Conservation (phyloP, 352 stramenopile genomes). For the Pythium aquatile region DNA sequence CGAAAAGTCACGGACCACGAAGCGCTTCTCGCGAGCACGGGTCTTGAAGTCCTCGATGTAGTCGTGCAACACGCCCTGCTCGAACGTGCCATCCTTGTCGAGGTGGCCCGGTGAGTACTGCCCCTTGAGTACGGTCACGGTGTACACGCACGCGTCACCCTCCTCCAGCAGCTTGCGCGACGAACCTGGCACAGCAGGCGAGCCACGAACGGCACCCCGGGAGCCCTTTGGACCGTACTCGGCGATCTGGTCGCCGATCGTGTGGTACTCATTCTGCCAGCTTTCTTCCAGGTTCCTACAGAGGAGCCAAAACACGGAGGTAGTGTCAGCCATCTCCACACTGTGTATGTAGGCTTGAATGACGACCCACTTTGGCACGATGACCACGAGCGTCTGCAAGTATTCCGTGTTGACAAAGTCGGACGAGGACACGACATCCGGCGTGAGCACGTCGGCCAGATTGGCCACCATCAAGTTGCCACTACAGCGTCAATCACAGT, state of each 20-base stretch:
- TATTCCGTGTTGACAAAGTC: slow-evolving; percentile 97
- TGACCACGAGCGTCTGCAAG: slow-evolving; percentile 95
- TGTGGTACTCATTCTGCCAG: slow-evolving; percentile 88
- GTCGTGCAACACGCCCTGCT: slow-evolving; percentile 90
- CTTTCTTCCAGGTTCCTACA: slow-evolving; percentile 81
- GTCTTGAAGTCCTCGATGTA: slow-evolving; percentile 95
- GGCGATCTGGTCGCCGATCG: slow-evolving; percentile 87
- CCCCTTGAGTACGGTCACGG: slow-evolving; percentile 94
- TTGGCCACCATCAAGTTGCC: slow-evolving; percentile 95
- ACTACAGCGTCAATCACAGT: slow-evolving; percentile 26
- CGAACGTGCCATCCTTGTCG: slow-evolving; percentile 91
- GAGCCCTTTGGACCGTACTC: slow-evolving; percentile 90
- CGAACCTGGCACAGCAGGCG: slow-evolving; percentile 93
- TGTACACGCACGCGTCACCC: slow-evolving; percentile 92
- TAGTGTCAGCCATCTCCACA: not conserved
- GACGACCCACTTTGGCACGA: slow-evolving; percentile 83
- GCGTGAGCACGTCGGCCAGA: slow-evolving; percentile 93
- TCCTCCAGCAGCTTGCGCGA: slow-evolving; percentile 91
- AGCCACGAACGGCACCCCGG: slow-evolving; percentile 90
- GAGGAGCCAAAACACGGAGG: not conserved
- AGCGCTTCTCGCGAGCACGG: slow-evolving; percentile 92
- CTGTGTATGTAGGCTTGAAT: not conserved
- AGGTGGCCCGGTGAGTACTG: slow-evolving; percentile 88
- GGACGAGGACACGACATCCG: slow-evolving; percentile 83
- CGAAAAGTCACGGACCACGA: slow-evolving; percentile 90